Evolutionary conservation across 2,329 filamentous ascomycete species (phyloP).

Genomic region (Fusarium sp.): DNA sequence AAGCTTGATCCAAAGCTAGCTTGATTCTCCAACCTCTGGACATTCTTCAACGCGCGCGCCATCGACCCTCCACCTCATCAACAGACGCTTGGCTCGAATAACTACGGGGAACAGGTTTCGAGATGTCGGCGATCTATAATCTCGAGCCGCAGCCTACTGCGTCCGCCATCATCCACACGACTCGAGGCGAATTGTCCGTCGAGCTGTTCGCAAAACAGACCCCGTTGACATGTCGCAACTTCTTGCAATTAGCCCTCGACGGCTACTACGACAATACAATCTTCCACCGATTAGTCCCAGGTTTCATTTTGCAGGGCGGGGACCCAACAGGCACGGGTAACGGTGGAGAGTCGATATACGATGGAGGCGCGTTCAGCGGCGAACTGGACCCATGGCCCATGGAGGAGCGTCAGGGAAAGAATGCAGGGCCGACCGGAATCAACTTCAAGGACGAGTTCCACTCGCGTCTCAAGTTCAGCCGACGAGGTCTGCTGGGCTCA

Average conservation of each 20-base stretch:
- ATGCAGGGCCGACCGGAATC: constrained; percentile 72
- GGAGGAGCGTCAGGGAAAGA: constrained; percentile 75
- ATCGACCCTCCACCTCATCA: constrained; percentile 13
- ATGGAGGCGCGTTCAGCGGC: constrained; percentile 82
- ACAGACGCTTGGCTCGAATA: neutral
- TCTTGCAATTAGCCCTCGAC: constrained; percentile 94
- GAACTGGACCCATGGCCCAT: constrained; percentile 82
- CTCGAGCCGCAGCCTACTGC: constrained; percentile 95
- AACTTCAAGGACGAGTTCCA: constrained; percentile 90
- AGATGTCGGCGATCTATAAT: constrained; percentile 93
- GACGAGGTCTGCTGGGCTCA: constrained; percentile 94
- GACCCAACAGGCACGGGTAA: constrained; percentile 94
- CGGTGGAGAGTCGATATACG: constrained; percentile 93
- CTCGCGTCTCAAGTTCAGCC: constrained; percentile 91
- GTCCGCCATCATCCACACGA: constrained; percentile 92
- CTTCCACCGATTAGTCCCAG: constrained; percentile 93
- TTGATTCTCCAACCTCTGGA: constrained; percentile 14
- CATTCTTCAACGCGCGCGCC: constrained; percentile 20
- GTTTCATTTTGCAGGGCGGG: constrained; percentile 94
- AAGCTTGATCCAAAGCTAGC: constrained; percentile 23
- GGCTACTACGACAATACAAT: constrained; percentile 95
- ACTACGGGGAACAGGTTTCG: neutral
- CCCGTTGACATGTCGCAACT: constrained; percentile 92
- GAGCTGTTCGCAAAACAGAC: constrained; percentile 97
- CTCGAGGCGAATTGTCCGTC: constrained; percentile 88